Evolutionary conservation across 2,329 filamentous ascomycete genomes (phyloP).

Genomic region (Paraconiothyrium brasiliense): DNA sequence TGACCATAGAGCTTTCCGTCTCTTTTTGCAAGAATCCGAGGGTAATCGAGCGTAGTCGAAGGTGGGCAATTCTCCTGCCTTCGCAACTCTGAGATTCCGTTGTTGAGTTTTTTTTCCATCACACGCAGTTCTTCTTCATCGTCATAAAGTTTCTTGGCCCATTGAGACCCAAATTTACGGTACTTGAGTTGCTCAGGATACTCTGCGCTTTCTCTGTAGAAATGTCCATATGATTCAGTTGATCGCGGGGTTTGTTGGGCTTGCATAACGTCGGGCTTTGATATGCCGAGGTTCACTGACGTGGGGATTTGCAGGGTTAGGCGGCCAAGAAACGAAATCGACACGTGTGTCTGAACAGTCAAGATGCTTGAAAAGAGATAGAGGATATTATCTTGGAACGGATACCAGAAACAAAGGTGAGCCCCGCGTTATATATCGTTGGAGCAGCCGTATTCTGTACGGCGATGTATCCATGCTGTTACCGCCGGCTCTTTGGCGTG

Average conservation of each 20-base stretch:
- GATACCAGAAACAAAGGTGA: background rate
- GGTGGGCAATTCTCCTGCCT: background rate
- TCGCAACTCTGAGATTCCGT: background rate
- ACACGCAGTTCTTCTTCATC: slow-evolving; percentile 8
- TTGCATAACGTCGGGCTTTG: background rate
- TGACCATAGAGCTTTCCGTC: slow-evolving; percentile 8
- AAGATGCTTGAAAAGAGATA: background rate
- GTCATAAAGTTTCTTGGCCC: slow-evolving; percentile 9
- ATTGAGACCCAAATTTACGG: background rate
- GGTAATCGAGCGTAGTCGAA: slow-evolving; percentile 7
- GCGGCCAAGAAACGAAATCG: background rate
- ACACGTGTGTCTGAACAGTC: background rate
- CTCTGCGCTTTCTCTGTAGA: background rate
- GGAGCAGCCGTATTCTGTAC: background rate
- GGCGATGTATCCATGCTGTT: background rate
- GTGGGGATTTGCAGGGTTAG: background rate
- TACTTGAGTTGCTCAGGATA: slow-evolving; percentile 5
- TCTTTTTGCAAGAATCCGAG: slow-evolving; percentile 4
- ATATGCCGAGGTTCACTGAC: background rate
- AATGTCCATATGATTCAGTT: background rate
- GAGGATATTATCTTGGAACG: background rate
- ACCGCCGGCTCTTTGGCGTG: background rate
- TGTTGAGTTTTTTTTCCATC: slow-evolving; percentile 6
- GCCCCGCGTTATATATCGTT: background rate
- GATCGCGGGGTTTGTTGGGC: background rate